phyloP scores from a whole-genome alignment of 176 grass and related monocot genomes.

The Phyllostachys edulis region DNA sequence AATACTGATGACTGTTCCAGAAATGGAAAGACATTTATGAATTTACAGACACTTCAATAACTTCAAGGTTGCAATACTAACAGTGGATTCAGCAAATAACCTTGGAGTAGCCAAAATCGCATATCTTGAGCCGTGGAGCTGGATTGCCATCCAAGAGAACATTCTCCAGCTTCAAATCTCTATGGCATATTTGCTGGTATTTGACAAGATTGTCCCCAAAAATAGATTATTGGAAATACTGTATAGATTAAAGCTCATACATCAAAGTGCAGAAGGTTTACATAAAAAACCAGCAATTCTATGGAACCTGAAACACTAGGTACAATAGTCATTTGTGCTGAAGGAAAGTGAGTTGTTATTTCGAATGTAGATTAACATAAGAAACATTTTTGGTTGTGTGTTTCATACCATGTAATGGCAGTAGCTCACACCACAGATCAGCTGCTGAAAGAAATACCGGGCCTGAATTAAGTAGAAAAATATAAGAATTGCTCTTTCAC shows the following conservation, averaged over 20 bases:
- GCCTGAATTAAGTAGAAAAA: slow-evolving; percentile 57
- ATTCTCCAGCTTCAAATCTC: slow-evolving; percentile 96
- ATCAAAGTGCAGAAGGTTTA: background rate
- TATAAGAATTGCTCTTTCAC: slow-evolving; percentile 14
- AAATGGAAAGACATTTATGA: slow-evolving; percentile 21
- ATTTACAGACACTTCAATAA: slow-evolving; percentile 20
- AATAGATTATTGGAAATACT: slow-evolving; percentile 23
- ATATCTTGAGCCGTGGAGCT: slow-evolving; percentile 91
- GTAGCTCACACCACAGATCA: slow-evolving; percentile 92
- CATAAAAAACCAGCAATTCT: background rate
- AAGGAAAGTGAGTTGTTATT: background rate
- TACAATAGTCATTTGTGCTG: background rate
- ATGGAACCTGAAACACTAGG: background rate
- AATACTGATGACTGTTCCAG: slow-evolving; percentile 72
- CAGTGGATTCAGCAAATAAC: slow-evolving; percentile 36
- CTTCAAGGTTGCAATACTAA: background rate
- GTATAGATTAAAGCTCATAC: background rate
- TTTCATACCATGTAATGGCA: slow-evolving; percentile 75
- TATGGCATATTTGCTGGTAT: slow-evolving; percentile 90
- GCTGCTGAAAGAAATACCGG: slow-evolving; percentile 88
- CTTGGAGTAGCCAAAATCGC: slow-evolving; percentile 97
- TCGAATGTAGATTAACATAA: background rate
- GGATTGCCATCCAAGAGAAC: slow-evolving; percentile 84
- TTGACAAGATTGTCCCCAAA: slow-evolving; percentile 1
- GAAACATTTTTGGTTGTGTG: background rate